Conservation (phyloP, 352 stramenopile genomes). For the Globisporangium nunn region DNA sequence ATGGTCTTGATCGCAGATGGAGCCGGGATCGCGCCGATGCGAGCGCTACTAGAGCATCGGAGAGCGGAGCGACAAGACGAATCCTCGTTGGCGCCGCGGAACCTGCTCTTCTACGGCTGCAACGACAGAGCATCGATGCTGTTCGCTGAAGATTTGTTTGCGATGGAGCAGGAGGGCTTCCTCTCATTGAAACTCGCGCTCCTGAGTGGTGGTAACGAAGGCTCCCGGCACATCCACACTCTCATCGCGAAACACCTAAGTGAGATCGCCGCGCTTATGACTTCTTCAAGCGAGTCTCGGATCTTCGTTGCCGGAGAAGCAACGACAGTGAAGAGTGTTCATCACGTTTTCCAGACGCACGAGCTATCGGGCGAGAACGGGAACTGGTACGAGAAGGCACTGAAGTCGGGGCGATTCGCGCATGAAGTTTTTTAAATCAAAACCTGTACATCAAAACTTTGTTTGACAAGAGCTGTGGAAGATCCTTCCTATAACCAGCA, state of each 20-base stretch:
- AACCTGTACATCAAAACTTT: too few species aligned
- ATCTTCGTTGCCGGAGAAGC: slow-evolving; percentile 11
- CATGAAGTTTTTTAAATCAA: slow-evolving; percentile 4
- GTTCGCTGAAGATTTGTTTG: slow-evolving; percentile 26
- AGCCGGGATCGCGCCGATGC: slow-evolving; percentile 88
- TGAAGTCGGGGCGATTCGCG: slow-evolving; percentile 2
- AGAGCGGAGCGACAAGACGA: slow-evolving; percentile 10
- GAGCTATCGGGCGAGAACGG: neutral
- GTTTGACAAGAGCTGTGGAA: too few species aligned
- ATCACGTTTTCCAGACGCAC: slow-evolving; percentile 1
- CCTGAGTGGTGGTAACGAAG: slow-evolving; percentile 4
- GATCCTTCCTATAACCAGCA: too few species aligned
- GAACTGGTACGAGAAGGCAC: slow-evolving; percentile 9
- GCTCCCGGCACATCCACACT: slow-evolving; percentile 18
- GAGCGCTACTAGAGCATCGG: slow-evolving; percentile 29
- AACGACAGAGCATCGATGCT: slow-evolving; percentile 20
- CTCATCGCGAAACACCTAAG: slow-evolving; percentile 14
- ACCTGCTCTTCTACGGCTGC: slow-evolving; percentile 28
- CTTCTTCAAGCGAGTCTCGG: neutral
- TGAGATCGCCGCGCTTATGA: slow-evolving; percentile 2
- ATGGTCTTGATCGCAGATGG: slow-evolving; percentile 90
- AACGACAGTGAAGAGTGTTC: slow-evolving; percentile 7
- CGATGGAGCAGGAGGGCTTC: slow-evolving; percentile 22
- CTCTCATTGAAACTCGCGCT: slow-evolving; percentile 23
- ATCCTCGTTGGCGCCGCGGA: slow-evolving; percentile 9